Conservation (phyloP, 2,329 filamentous ascomycete species). For the Graphilbum sp. region DNA sequence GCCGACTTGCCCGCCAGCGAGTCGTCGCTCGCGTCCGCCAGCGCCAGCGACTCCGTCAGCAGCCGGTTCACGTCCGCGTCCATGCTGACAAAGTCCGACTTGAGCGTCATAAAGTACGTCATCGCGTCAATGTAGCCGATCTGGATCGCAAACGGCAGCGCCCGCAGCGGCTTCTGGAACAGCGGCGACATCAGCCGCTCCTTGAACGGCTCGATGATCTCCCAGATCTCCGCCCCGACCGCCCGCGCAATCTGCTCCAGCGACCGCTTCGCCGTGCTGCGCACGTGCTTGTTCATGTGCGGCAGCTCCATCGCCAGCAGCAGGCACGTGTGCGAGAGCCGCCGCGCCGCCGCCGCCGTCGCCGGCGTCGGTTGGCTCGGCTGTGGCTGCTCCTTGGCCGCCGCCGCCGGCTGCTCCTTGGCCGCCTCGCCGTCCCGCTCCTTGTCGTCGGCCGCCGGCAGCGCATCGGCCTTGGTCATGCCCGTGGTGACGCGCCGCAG, state of each 20-base stretch:
- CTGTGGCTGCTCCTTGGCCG: not conserved
- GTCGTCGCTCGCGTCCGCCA: constrained; percentile 91
- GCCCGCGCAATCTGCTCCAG: constrained; percentile 70
- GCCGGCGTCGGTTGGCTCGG: too few species aligned
- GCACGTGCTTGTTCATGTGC: constrained; percentile 92
- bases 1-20: constrained; percentile 80
- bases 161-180: constrained; percentile 85
- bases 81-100: constrained; percentile 77
- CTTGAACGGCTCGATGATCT: constrained; percentile 78
- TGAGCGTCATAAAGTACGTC: constrained; percentile 82
- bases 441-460: not conserved
- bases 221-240: constrained; percentile 63
- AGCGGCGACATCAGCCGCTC: constrained; percentile 81
- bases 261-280: constrained; percentile 67
- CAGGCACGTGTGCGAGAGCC: constrained; percentile 54
- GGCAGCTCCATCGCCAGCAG: constrained; percentile 77
- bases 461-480: constrained; percentile 57
- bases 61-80: constrained; percentile 83
- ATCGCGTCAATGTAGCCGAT: constrained; percentile 98
- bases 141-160: constrained; percentile 83
- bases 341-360: constrained; percentile 1
- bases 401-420: not conserved
- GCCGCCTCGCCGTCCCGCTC: not conserved
- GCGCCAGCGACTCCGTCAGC: constrained; percentile 79
- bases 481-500: constrained; percentile 64